Conservation (phyloP, 345 rosid genomes). For the Hibiscus mutabilis region DNA sequence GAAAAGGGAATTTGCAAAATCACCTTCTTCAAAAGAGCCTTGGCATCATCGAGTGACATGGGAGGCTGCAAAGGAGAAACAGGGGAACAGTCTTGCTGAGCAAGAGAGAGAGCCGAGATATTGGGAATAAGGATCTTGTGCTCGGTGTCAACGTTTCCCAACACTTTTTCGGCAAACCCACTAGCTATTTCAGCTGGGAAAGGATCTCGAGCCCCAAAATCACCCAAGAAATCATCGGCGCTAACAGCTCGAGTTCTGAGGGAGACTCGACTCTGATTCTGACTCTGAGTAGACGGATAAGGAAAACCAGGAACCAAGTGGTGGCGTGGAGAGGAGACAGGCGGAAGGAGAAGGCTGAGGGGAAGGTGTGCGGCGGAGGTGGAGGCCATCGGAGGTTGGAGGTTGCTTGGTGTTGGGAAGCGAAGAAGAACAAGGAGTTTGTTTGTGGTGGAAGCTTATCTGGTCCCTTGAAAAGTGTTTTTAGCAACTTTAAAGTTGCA, state of each 20-base stretch:
- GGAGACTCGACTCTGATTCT: not conserved
- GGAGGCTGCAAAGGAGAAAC: conserved; percentile 62
- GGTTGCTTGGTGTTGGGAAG: not conserved
- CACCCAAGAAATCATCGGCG: conserved; percentile 34
- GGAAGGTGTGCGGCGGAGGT: conserved; percentile 20
- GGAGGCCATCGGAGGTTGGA: conserved; percentile 26
- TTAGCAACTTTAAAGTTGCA: too few relatives aligned
- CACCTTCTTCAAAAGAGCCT: conserved; percentile 64
- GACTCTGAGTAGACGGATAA: conserved; percentile 1
- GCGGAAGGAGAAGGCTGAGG: conserved; percentile 20
- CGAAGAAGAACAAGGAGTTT: too few relatives aligned
- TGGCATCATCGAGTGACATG: conserved; percentile 53
- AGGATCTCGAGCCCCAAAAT: conserved; percentile 72
- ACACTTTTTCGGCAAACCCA: conserved; percentile 69
- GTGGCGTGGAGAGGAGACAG: conserved; percentile 18
- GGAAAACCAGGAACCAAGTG: not conserved
- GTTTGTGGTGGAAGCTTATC: too few relatives aligned
- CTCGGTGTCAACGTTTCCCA: conserved; percentile 59
- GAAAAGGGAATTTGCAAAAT: not conserved
- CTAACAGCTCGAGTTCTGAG: conserved; percentile 26
- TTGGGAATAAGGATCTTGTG: conserved; percentile 84
- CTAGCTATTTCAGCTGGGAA: conserved; percentile 79
- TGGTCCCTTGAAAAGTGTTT: too few relatives aligned
- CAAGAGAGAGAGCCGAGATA: conserved; percentile 63
- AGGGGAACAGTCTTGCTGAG: conserved; percentile 54